A percentile compares a stretch with the other conserved stretches of the same genome.
Conservation (phyloP, 2,329 filamentous ascomycete genomes). For the Aspergillus viridinutans region DNA sequence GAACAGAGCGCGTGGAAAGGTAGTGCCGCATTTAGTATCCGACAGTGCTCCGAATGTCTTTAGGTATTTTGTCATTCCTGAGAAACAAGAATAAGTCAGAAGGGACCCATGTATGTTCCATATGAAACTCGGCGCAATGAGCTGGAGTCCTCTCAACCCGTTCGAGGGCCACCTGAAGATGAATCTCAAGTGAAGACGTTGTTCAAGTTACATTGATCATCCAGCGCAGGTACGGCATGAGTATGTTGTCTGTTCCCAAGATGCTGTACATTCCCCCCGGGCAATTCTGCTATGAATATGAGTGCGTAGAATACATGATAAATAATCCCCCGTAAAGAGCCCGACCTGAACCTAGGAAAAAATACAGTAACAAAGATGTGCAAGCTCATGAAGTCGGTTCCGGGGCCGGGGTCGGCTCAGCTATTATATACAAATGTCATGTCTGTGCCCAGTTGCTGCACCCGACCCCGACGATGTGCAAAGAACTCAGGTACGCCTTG, state of each 20-base stretch:
- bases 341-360: no score
- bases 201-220: background rate
- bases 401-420: no score
- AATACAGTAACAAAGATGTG: background rate
- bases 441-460: slow-evolving; percentile 16
- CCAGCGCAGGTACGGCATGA: background rate
- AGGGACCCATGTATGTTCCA: slow-evolving; percentile 34
- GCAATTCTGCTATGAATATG: background rate
- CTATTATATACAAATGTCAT: slow-evolving; percentile 3
- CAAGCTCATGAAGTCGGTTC: background rate
- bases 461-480: slow-evolving; percentile 16
- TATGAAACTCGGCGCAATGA: slow-evolving; percentile 28
- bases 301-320: background rate
- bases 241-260: background rate
- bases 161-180: background rate
- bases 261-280: background rate
- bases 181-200: background rate
- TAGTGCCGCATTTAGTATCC: no score
- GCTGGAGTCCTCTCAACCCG: background rate
- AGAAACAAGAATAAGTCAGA: slow-evolving; percentile 29
- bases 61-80: slow-evolving; percentile 27
- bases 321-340: background rate
- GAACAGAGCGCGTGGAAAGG: no score
- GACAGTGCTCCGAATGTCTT: background rate
- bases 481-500: slow-evolving; percentile 23